phyloP scores from a whole-genome alignment of 495 filamentous ascomycete genomes.

The Trichoderma orchidacearum region DNA sequence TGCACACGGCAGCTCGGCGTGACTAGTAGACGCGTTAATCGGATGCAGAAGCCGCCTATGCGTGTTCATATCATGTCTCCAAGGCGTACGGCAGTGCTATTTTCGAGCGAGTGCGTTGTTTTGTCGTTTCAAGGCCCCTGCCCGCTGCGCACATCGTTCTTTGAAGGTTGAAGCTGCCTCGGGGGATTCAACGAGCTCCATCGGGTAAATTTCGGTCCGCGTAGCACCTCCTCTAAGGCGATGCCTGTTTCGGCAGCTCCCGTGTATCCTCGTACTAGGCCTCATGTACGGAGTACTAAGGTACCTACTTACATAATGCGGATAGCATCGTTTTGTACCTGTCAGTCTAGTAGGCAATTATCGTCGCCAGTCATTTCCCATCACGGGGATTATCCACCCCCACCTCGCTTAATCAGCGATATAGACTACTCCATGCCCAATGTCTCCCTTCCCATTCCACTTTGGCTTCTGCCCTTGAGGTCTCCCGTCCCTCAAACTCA shows the following conservation, averaged over 20 bases:
- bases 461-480: too few species aligned
- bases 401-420: too few species aligned
- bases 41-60: neutral
- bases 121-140: neutral
- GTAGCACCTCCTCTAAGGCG: neutral
- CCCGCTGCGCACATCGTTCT: neutral
- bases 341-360: too few species aligned
- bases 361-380: too few species aligned
- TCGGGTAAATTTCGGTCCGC: constrained; percentile 1
- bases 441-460: too few species aligned
- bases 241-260: neutral
- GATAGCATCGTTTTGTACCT: too few species aligned
- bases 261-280: neutral
- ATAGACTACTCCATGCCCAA: too few species aligned
- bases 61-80: neutral
- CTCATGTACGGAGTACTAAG: too few species aligned
- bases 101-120: neutral
- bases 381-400: too few species aligned
- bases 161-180: neutral
- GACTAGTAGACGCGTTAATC: neutral
- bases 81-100: neutral
- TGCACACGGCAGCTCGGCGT: constrained; percentile 2
- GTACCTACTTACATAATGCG: too few species aligned
- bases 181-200: neutral
- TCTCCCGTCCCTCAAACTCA: too few species aligned